Evolutionary conservation across 257 asterid species (phyloP).

Genomic region (Solanum neorickii): DNA sequence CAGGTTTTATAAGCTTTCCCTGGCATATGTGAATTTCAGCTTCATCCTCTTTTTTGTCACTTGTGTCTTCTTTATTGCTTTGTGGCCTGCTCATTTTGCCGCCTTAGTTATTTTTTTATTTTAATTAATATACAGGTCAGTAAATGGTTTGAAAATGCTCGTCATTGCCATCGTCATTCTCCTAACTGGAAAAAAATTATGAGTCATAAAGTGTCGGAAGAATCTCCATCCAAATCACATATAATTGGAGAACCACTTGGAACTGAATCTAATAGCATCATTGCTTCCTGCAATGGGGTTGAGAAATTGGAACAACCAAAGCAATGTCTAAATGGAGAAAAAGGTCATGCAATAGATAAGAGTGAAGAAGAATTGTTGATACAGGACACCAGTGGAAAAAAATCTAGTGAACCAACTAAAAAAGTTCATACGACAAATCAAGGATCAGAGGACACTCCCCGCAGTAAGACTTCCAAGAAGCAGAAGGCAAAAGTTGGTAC

Average conservation of each 20-base stretch:
- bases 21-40: not conserved
- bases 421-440: constrained; percentile 6
- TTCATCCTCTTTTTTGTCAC: not conserved
- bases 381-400: constrained; percentile 9
- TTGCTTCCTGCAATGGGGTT: constrained; percentile 8
- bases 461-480: not conserved
- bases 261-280: constrained; percentile 11
- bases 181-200: constrained; percentile 21
- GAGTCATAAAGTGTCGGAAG: not conserved
- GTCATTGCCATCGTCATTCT: constrained; percentile 69
- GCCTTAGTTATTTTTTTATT: not conserved
- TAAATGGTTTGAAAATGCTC: constrained; percentile 89
- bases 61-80: not conserved
- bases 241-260: constrained; percentile 21
- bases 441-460: not conserved
- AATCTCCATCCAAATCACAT: constrained; percentile 1
- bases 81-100: not conserved
- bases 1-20: constrained; percentile 41
- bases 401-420: constrained; percentile 14
- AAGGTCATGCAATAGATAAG: not conserved
- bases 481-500: constrained; percentile 7
- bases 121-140: constrained; percentile 30
- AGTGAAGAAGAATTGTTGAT: not conserved
- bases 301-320: constrained; percentile 4
- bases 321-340: not conserved